These are phyloP conservation scores for Tillandsia fasciculata DNA, from an alignment of 176 grass and related monocot genomes.

Conservation along the genomic window DNA sequence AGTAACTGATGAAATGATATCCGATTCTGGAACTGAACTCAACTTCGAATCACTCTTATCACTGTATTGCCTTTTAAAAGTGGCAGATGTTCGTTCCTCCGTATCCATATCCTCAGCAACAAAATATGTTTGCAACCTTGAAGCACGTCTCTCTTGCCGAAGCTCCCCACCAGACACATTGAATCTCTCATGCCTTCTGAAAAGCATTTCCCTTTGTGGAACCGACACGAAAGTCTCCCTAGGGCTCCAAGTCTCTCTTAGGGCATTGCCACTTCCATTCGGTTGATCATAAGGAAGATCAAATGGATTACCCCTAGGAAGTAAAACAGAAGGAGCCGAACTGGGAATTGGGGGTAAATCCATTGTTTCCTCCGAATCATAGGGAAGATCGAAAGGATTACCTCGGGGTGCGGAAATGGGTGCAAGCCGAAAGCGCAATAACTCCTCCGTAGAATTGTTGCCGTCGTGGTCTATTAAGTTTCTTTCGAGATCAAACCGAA, in stretches of 20 bases:
- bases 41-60: conserved; percentile 22
- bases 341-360: conserved; percentile 41
- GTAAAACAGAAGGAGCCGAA: conserved; percentile 45
- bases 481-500: conserved; percentile 44
- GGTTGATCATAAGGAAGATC: conserved; percentile 30
- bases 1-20: conserved; percentile 25
- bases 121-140: conserved; percentile 33
- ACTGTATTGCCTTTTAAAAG: conserved; percentile 4
- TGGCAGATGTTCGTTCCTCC: conserved; percentile 14
- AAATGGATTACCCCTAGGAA: conserved; percentile 30
- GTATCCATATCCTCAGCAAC: conserved; percentile 21
- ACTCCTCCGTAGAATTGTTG: conserved; percentile 34
- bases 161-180: not conserved
- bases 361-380: conserved; percentile 32
- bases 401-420: conserved; percentile 37
- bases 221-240: conserved; percentile 5
- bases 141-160: not conserved
- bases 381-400: conserved; percentile 23
- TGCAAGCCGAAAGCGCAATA: conserved; percentile 40
- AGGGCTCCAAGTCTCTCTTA: conserved; percentile 36
- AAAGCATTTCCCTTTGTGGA: conserved; percentile 5
- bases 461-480: conserved; percentile 39
- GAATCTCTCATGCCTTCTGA: conserved; percentile 19
- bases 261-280: conserved; percentile 6
- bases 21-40: conserved; percentile 23